Percentiles rank a stretch among this genome's conserved stretches.
phyloP scores from a whole-genome alignment of 352 stramenopile species.

The Phytophthora quininea region DNA sequence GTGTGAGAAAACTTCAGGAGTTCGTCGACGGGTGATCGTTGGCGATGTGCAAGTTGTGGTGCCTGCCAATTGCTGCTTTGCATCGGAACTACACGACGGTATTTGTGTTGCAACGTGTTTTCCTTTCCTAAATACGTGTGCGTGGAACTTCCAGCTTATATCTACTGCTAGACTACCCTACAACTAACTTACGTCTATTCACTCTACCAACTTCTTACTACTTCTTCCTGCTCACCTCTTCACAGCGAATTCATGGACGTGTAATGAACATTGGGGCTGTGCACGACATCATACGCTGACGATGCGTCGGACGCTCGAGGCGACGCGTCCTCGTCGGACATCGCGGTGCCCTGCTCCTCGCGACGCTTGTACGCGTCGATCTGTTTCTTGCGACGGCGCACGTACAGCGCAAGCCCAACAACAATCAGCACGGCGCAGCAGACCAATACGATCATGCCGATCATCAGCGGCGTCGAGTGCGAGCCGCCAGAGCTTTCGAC shows the following conservation, averaged over 20 bases:
- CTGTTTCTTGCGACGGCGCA: neutral
- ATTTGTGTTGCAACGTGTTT: no score
- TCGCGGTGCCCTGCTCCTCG: neutral
- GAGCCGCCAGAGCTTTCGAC: neutral
- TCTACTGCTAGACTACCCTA: slow-evolving; percentile 2
- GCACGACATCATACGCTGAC: neutral
- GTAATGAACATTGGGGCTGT: neutral
- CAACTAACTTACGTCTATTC: neutral
- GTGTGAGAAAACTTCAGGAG: no score
- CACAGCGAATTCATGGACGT: slow-evolving; percentile 1
- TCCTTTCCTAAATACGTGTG: no score
- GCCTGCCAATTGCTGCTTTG: no score
- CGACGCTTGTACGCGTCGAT: slow-evolving; percentile 1
- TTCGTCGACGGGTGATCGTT: no score
- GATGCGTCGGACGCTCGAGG: slow-evolving; percentile 2
- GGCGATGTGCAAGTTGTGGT: no score
- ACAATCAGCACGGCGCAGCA: neutral
- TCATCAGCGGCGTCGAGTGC: neutral
- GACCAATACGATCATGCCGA: neutral
- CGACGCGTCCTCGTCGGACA: slow-evolving; percentile 12
- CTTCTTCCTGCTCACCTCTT: neutral
- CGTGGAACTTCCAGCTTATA: slow-evolving; percentile 17
- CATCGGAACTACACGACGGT: no score
- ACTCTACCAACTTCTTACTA: neutral
- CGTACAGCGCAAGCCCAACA: neutral